Evolutionary conservation across 2,329 filamentous ascomycete species (phyloP).

Genomic region (Phialocephala sp.): DNA sequence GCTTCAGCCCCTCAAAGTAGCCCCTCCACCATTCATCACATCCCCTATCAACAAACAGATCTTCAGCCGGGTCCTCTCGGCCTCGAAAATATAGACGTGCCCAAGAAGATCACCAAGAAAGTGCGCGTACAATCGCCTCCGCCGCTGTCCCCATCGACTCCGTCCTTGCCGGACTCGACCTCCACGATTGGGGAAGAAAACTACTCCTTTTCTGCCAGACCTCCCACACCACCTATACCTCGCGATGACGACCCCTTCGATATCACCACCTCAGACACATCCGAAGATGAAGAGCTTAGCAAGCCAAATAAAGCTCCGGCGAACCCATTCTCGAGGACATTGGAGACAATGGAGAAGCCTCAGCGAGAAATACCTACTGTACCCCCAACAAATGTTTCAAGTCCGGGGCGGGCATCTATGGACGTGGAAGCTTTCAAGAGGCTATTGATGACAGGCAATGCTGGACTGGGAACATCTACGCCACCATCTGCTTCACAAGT

Average conservation of each 20-base stretch:
- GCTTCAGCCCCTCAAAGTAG: slow-evolving; percentile 18
- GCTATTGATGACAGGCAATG: slow-evolving; percentile 75
- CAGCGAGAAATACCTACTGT: slow-evolving; percentile 29
- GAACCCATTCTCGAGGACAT: slow-evolving; percentile 63
- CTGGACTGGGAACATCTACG: slow-evolving; percentile 46
- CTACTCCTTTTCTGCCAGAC: slow-evolving; percentile 29
- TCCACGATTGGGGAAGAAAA: slow-evolving; percentile 41
- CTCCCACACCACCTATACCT: slow-evolving; percentile 40
- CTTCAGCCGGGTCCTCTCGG: slow-evolving; percentile 20
- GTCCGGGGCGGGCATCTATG: slow-evolving; percentile 53
- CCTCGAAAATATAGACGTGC: slow-evolving; percentile 18
- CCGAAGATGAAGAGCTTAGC: slow-evolving; percentile 36
- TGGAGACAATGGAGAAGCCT: slow-evolving; percentile 55
- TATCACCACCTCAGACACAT: slow-evolving; percentile 41
- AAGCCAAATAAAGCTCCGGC: slow-evolving; percentile 44
- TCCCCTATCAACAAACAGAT: slow-evolving; percentile 29
- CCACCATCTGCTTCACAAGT: slow-evolving; percentile 38
- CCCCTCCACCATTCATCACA: slow-evolving; percentile 29
- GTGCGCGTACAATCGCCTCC: slow-evolving; percentile 71
- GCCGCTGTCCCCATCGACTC: slow-evolving; percentile 52
- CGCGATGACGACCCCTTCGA: slow-evolving; percentile 44
- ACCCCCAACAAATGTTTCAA: slow-evolving; percentile 31
- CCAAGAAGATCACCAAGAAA: slow-evolving; percentile 55
- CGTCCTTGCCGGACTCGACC: slow-evolving; percentile 56
- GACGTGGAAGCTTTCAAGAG: slow-evolving; percentile 82